Evolutionary conservation across 73 alveolate species (phyloP).

Genomic region (Blepharisma stoltei): DNA sequence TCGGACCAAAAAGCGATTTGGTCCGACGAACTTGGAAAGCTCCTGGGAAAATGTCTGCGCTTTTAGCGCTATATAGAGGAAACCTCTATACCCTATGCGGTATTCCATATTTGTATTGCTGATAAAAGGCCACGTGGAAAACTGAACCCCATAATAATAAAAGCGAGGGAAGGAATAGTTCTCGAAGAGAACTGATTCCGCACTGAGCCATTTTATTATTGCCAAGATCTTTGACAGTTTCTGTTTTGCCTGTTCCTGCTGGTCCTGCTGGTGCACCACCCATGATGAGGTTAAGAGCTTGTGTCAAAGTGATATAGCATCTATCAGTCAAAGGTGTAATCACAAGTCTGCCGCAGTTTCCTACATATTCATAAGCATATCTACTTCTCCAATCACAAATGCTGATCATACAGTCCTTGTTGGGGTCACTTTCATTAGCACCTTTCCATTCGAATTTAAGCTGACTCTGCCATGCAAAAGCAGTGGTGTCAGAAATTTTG

Average conservation of each 20-base stretch:
- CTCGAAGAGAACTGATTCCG: too few species aligned
- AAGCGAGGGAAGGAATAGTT: too few species aligned
- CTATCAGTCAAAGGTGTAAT: slow-evolving; percentile 99
- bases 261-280: slow-evolving; percentile 99
- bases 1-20: too few species aligned
- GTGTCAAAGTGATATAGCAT: slow-evolving; percentile 99
- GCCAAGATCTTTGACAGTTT: slow-evolving; percentile 83
- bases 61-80: too few species aligned
- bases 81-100: too few species aligned
- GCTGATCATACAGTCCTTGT: slow-evolving; percentile 90
- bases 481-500: slow-evolving; percentile 66
- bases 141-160: too few species aligned
- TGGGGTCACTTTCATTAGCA: slow-evolving; percentile 62
- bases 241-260: slow-evolving; percentile 86
- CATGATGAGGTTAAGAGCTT: slow-evolving; percentile 95
- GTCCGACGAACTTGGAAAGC: too few species aligned
- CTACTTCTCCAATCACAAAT: slow-evolving; percentile 98
- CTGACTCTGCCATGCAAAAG: slow-evolving; percentile 99
- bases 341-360: slow-evolving; percentile 98
- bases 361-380: slow-evolving; percentile 98
- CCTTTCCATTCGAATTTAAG: slow-evolving; percentile 96
- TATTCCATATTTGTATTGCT: too few species aligned
- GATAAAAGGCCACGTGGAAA: too few species aligned
- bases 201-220: too few species aligned
- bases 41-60: too few species aligned